Conservation (phyloP, 176 grass and related monocot genomes). For the Olyra latifolia region DNA sequence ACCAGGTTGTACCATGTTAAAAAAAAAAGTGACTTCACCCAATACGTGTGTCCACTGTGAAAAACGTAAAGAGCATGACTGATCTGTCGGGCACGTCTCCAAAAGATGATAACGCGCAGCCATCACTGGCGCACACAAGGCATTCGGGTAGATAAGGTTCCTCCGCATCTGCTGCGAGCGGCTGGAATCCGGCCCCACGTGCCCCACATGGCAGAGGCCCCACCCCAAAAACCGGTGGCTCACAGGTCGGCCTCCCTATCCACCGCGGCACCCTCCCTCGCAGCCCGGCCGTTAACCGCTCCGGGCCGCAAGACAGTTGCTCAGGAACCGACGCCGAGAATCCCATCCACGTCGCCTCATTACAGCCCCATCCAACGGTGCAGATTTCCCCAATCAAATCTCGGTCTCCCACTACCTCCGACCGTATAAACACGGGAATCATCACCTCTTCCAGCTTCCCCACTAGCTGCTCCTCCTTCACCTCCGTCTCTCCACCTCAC, state of each 20-base stretch:
- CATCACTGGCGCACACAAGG: neutral
- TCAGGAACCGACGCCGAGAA: neutral
- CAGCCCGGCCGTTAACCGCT: constrained; percentile 53
- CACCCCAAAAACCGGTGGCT: constrained; percentile 20
- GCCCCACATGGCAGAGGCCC: constrained; percentile 38
- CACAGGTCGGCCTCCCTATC: constrained; percentile 35
- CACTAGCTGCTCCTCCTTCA: constrained; percentile 13
- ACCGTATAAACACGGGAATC: constrained; percentile 35
- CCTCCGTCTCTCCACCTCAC: constrained; percentile 2
- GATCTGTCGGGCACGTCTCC: neutral
- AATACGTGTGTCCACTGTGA: too few relatives aligned
- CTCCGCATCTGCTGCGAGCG: neutral
- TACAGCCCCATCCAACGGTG: constrained; percentile 34
- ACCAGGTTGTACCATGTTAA: too few relatives aligned
- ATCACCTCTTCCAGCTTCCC: constrained; percentile 35
- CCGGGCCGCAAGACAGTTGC: constrained; percentile 35
- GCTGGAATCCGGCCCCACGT: constrained; percentile 34
- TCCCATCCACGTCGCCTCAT: neutral
- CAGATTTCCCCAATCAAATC: constrained; percentile 59
- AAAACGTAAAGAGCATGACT: constrained; percentile 12
- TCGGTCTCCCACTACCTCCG: constrained; percentile 27
- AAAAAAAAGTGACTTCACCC: too few relatives aligned
- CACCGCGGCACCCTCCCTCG: neutral
- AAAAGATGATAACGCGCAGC: constrained; percentile 13
- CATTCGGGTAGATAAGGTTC: constrained; percentile 30